Evolutionary conservation across 192 early-diverging fungal genomes (phyloP), one percentile per base, ranked within the genome.

Genomic region (Linnemannia hyalina): DNA sequence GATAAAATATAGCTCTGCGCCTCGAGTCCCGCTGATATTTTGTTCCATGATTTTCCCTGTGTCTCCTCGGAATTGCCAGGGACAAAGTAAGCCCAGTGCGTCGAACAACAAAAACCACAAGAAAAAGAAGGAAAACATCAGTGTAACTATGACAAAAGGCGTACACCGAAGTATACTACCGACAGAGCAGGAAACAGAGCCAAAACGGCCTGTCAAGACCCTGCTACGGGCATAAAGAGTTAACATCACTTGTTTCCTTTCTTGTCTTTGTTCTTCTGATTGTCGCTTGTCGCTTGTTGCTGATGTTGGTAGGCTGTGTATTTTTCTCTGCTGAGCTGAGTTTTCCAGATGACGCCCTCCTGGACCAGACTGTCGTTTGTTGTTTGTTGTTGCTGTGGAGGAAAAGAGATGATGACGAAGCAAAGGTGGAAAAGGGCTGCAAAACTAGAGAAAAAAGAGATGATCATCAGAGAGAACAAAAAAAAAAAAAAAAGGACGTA

Each of bases 91-190:
- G 49, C 49, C 18, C 2, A 3, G 49, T 52, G 49, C 18, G 42
- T 54, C 26, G 68, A 13, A 40, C 22, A 23, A 71, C 44, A 70
- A 71, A 57, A 71, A 29, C 44, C 46, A 57, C n/a, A 32, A 44
- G 16, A 57, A 36, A 29, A 16, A 65, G 68, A 11, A 26, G 68
- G 68, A 57, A 80, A 76, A 26, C 54, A 80, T 80, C 79, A 81
- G 84, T 81, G 84, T 78, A 81, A 80, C 80, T 86, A 81, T 85
- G 83, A 76, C 83, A 85, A 49, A 70, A 40, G 74, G 78, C 68
- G 78, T 80, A 85, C 80, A 80, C 38, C 41, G 26, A 40, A 82
- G 36, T 76, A 85, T 68, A 85, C 82, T 79, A 76, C 78, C 82
- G 78, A 74, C 77, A 85, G 74, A 40, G 54, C 82, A 83, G 82